phyloP scores from a whole-genome alignment of 108 stramenopile genomes.

The Fistulifera solaris region DNA sequence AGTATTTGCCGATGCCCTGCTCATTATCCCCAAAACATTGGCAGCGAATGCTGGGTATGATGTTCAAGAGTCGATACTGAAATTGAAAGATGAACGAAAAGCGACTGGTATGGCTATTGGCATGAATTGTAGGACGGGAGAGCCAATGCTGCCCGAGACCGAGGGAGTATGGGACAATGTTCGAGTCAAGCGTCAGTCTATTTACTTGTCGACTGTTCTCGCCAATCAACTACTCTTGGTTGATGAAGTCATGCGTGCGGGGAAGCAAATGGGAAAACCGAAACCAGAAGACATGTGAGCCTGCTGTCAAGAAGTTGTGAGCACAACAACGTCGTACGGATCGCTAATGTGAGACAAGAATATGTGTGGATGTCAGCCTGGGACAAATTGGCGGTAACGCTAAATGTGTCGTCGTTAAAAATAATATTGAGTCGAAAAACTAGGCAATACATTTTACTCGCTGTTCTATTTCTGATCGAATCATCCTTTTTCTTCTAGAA shows the following conservation, averaged over 20 bases:
- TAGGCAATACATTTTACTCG: too few relatives aligned
- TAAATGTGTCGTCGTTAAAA: too few relatives aligned
- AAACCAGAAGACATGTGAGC: too few relatives aligned
- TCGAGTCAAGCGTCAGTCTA: conserved; percentile 91
- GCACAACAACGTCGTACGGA: too few relatives aligned
- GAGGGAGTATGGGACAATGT: conserved; percentile 97
- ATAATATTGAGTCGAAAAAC: too few relatives aligned
- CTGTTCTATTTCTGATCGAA: too few relatives aligned
- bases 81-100: conserved; percentile 82
- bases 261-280: conserved; percentile 89
- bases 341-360: too few relatives aligned
- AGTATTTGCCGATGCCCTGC: conserved; percentile 94
- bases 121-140: conserved; percentile 86
- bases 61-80: conserved; percentile 88
- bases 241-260: conserved; percentile 98
- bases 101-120: conserved; percentile 76
- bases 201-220: conserved; percentile 91
- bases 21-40: conserved; percentile 95
- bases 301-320: too few relatives aligned
- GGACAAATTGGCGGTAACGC: too few relatives aligned
- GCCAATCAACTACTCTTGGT: conserved; percentile 97
- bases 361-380: too few relatives aligned
- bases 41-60: conserved; percentile 97
- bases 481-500: too few relatives aligned
- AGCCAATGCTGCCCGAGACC: conserved; percentile 88